A percentile compares a stretch with the other conserved stretches of the same genome.
phyloP scores from a whole-genome alignment of 2,329 filamentous ascomycete species.

The Escovopsis sp. region DNA sequence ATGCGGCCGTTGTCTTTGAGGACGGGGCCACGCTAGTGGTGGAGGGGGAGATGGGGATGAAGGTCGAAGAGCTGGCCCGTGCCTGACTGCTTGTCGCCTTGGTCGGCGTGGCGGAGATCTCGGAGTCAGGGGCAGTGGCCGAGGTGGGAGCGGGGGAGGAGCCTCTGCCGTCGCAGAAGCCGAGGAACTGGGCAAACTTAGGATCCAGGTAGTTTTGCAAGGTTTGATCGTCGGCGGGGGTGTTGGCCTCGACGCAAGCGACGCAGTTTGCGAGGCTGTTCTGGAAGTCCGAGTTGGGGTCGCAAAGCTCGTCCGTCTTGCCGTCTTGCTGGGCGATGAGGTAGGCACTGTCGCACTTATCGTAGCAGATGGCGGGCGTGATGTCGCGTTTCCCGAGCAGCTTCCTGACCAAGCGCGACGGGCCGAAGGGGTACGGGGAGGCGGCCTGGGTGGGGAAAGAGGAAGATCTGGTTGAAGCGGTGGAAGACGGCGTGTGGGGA shows the following conservation, averaged over 20 bases:
- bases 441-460: too few species aligned
- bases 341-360: constrained; percentile 33
- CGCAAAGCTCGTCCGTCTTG: constrained; percentile 32
- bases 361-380: constrained; percentile 34
- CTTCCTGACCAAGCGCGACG: constrained; percentile 9
- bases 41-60: neutral
- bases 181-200: constrained; percentile 27
- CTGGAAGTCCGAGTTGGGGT: constrained; percentile 24
- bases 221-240: constrained; percentile 11
- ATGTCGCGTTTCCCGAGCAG: constrained; percentile 24
- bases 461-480: too few species aligned
- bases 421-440: constrained; percentile 5
- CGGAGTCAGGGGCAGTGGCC: constrained; percentile 9
- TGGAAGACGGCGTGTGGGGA: too few species aligned
- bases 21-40: neutral
- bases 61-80: constrained; percentile 7
- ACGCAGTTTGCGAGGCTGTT: constrained; percentile 22
- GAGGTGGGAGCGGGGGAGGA: constrained; percentile 7
- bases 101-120: constrained; percentile 9
- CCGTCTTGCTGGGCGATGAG: constrained; percentile 31
- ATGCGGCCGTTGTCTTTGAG: neutral
- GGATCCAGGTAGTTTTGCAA: constrained; percentile 19
- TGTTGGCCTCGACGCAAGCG: constrained; percentile 22
- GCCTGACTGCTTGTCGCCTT: constrained; percentile 14
- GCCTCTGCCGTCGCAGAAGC: constrained; percentile 26